Percentiles rank a stretch among this genome's conserved stretches.
Evolutionary conservation across 2,329 filamentous ascomycete species (phyloP).

Genomic region (Fonsecaea monophora): DNA sequence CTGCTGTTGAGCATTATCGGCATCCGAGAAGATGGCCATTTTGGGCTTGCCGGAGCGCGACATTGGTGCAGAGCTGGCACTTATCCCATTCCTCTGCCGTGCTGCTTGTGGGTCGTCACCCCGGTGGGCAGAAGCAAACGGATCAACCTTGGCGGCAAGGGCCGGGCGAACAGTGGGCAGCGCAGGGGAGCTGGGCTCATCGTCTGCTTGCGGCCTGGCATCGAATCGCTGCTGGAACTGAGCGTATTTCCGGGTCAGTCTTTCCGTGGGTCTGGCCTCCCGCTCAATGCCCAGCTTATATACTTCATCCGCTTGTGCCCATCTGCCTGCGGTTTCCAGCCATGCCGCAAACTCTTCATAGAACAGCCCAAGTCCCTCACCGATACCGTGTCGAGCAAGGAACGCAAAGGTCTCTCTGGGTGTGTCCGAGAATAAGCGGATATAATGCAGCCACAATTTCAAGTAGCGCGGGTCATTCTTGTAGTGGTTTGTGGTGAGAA

Average conservation of each 20-base stretch:
- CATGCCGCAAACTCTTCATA: slow-evolving; percentile 97
- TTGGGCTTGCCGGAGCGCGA: slow-evolving; percentile 77
- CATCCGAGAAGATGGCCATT: slow-evolving; percentile 88
- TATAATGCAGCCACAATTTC: slow-evolving; percentile 92
- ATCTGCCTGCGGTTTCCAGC: slow-evolving; percentile 83
- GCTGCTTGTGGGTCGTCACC: slow-evolving; percentile 70
- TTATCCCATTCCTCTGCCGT: slow-evolving; percentile 54
- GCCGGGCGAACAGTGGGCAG: slow-evolving; percentile 82
- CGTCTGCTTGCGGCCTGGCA: slow-evolving; percentile 65
- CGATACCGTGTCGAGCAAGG: slow-evolving; percentile 84
- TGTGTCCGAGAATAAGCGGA: slow-evolving; percentile 89
- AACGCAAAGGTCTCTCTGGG: slow-evolving; percentile 93
- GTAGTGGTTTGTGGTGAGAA: slow-evolving; percentile 84
- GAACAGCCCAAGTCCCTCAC: slow-evolving; percentile 84
- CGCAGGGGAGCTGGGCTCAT: slow-evolving; percentile 82
- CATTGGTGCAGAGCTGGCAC: slow-evolving; percentile 51
- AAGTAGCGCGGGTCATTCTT: slow-evolving; percentile 94
- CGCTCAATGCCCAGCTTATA: slow-evolving; percentile 88
- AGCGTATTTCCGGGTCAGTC: slow-evolving; percentile 84
- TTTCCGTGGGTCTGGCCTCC: slow-evolving; percentile 80
- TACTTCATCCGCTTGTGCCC: slow-evolving; percentile 91
- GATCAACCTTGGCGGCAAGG: slow-evolving; percentile 83
- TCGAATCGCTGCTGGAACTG: slow-evolving; percentile 85
- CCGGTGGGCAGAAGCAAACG: slow-evolving; percentile 68
- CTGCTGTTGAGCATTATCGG: slow-evolving; percentile 65